These are phyloP conservation scores for Malassezia slooffiae DNA, from an alignment of 1,284 basidiomycete genomes.

Conservation along the genomic window DNA sequence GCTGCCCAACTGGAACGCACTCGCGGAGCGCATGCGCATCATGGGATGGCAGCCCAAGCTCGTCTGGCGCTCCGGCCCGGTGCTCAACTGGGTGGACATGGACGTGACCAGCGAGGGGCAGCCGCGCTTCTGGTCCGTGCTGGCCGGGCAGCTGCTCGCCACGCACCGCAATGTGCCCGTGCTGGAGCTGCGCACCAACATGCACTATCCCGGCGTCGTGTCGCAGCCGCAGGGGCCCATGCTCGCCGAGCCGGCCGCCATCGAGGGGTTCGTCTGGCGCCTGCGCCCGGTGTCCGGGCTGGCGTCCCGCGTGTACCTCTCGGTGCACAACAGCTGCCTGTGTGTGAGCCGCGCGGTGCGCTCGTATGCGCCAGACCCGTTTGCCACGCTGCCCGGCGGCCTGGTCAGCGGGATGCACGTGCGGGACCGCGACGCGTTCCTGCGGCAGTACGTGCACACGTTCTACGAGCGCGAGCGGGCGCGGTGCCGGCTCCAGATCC, in stretches of 20 bases:
- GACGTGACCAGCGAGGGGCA: slow-evolving; percentile 57
- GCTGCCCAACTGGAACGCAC: slow-evolving; percentile 56
- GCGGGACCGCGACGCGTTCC: slow-evolving; percentile 33
- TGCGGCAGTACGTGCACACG: slow-evolving; percentile 33
- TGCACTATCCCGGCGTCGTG: slow-evolving; percentile 57
- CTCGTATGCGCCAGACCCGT: slow-evolving; percentile 56
- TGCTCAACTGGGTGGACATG: slow-evolving; percentile 70
- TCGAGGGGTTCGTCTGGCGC: slow-evolving; percentile 66
- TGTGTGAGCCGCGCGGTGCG: slow-evolving; percentile 55
- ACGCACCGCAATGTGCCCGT: slow-evolving; percentile 1
- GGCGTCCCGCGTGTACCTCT: slow-evolving; percentile 59
- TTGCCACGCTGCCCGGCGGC: slow-evolving; percentile 13
- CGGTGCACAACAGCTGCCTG: slow-evolving; percentile 62
- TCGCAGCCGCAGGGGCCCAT: slow-evolving; percentile 54
- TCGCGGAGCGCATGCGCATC: slow-evolving; percentile 54
- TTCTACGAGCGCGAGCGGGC: slow-evolving; percentile 39
- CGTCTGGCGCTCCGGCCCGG: slow-evolving; percentile 62
- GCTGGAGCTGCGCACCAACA: slow-evolving; percentile 61
- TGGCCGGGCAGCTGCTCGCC: slow-evolving; percentile 59
- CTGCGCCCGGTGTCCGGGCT: slow-evolving; percentile 57
- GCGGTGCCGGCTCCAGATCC: slow-evolving; percentile 59
- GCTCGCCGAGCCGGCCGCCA: slow-evolving; percentile 59
- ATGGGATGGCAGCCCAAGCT: slow-evolving; percentile 59
- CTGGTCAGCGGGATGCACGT: slow-evolving; percentile 20
- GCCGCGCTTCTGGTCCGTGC: slow-evolving; percentile 59